Percentiles rank a stretch among this genome's conserved stretches.
phyloP scores from a whole-genome alignment of 768 basidiomycete genomes.

The Rhodocollybia butyracea region DNA sequence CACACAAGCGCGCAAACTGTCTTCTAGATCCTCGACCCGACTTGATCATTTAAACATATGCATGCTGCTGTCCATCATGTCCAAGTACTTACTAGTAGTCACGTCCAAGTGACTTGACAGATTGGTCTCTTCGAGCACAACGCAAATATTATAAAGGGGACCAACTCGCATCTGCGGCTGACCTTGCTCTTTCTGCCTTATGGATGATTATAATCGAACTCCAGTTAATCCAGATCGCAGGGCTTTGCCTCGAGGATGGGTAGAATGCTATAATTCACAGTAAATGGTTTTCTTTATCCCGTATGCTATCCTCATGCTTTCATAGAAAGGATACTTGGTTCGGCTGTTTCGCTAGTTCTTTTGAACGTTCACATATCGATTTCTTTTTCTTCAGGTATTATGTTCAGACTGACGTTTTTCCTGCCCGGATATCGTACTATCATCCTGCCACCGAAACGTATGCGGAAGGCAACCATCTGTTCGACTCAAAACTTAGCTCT shows the following conservation, averaged over 20 bases:
- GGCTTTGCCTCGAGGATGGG: neutral
- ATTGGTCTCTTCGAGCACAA: too few relatives aligned
- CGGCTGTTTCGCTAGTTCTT: neutral
- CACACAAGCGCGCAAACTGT: too few relatives aligned
- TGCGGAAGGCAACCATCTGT: neutral
- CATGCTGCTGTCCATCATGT: too few relatives aligned
- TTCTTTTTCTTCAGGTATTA: constrained; percentile 26
- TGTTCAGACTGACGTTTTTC: constrained; percentile 25
- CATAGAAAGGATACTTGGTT: constrained; percentile 3
- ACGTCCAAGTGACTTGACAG: too few relatives aligned
- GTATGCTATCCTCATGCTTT: neutral
- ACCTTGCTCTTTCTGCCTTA: neutral
- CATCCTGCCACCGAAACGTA: constrained; percentile 21
- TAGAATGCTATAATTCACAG: neutral
- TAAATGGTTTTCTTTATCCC: neutral
- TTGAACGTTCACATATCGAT: neutral
- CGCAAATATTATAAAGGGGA: too few relatives aligned
- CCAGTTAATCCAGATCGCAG: constrained; percentile 3
- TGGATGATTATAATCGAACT: neutral
- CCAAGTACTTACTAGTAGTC: too few relatives aligned
- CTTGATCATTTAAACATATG: too few relatives aligned
- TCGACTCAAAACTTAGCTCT: neutral
- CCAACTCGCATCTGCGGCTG: too few relatives aligned
- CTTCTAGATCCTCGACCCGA: too few relatives aligned
- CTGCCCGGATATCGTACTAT: constrained; percentile 30